phyloP scores from a whole-genome alignment of 768 basidiomycete genomes.

The Trametes cubensis region DNA sequence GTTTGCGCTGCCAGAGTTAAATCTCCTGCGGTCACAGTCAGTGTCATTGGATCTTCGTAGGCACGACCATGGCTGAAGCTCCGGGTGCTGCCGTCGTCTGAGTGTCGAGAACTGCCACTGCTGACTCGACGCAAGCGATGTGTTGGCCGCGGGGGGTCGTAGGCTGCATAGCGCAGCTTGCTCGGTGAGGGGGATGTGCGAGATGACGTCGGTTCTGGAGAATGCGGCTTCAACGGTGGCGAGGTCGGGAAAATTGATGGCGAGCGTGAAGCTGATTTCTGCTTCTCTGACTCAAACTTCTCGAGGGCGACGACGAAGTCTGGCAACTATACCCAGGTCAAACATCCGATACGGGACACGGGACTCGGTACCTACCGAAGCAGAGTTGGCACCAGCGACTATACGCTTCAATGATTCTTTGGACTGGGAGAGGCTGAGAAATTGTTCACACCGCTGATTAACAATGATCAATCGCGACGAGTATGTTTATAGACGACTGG shows the following conservation, averaged over 20 bases:
- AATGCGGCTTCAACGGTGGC: slow-evolving; percentile 15
- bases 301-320: slow-evolving; percentile 64
- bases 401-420: slow-evolving; percentile 50
- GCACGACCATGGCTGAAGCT: slow-evolving; percentile 30
- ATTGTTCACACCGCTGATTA: slow-evolving; percentile 81
- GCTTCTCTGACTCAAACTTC: slow-evolving; percentile 22
- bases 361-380: slow-evolving; percentile 49
- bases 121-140: slow-evolving; percentile 45
- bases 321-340: slow-evolving; percentile 55
- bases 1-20: slow-evolving; percentile 45
- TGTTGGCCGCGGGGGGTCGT: slow-evolving; percentile 60
- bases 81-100: slow-evolving; percentile 40
- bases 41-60: slow-evolving; percentile 28
- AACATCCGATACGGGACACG: slow-evolving; percentile 2
- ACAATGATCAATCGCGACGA: not conserved
- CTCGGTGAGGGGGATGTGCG: slow-evolving; percentile 38
- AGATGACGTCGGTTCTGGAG: slow-evolving; percentile 26
- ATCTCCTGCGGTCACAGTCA: slow-evolving; percentile 47
- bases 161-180: slow-evolving; percentile 70
- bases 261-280: not conserved
- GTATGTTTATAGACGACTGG: not conserved
- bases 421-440: slow-evolving; percentile 51
- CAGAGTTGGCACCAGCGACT: slow-evolving; percentile 50
- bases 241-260: slow-evolving; percentile 10
- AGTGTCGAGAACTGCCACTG: slow-evolving; percentile 42